These are phyloP conservation scores for Camellia sinensis DNA, from an alignment of 148 eudicot genomes.

Conservation along the genomic window DNA sequence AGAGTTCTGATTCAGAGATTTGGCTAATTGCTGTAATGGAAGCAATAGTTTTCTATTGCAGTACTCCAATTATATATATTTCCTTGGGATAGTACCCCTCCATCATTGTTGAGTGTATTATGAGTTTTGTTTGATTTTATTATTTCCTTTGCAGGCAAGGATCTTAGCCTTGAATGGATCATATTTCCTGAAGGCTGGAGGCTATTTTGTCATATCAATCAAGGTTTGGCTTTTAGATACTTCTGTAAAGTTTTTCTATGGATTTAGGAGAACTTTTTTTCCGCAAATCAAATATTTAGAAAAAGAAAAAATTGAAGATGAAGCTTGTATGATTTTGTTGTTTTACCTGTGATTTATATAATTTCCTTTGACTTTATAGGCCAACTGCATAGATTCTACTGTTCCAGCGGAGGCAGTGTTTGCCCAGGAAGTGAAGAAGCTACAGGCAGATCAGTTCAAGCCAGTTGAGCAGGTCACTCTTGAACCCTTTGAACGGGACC, in stretches of 20 bases:
- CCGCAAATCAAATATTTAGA: not conserved
- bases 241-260: not conserved
- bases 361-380: conserved; percentile 31
- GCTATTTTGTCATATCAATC: conserved; percentile 63
- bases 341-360: not conserved
- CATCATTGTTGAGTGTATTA: not conserved
- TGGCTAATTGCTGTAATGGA: conserved; percentile 1
- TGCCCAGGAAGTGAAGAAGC: conserved; percentile 84
- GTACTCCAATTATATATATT: not conserved
- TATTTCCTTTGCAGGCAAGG: conserved; percentile 51
- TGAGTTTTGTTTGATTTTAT: not conserved
- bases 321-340: not conserved
- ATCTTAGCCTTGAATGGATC: conserved; percentile 26
- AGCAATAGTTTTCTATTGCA: not conserved
- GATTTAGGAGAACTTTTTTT: not conserved
- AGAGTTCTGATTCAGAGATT: not conserved
- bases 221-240: conserved; percentile 42
- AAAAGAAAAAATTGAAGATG: not conserved
- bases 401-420: conserved; percentile 85
- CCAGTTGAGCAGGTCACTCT: conserved; percentile 87
- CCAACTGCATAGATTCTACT: conserved; percentile 93
- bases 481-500: conserved; percentile 90
- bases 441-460: conserved; percentile 85
- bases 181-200: conserved; percentile 28
- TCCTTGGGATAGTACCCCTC: not conserved